Evolutionary conservation across 257 asterid species (phyloP).

Genomic region (Cruciata laevipes): DNA sequence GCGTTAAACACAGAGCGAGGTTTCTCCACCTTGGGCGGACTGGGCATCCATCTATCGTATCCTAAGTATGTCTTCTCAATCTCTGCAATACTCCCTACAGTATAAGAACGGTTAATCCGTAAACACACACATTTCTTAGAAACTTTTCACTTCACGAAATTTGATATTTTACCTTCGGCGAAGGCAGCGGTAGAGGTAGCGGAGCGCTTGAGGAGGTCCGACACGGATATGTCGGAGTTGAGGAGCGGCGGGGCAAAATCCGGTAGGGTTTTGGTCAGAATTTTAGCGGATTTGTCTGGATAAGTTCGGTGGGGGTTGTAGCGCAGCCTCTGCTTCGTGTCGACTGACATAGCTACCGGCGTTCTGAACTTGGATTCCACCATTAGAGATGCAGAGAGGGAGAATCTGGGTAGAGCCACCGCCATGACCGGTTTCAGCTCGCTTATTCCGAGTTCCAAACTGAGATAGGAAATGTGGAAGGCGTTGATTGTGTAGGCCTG

Average conservation of each 20-base stretch:
- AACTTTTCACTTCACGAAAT: not conserved
- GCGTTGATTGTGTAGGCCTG: not conserved
- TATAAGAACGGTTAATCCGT: conserved; percentile 11
- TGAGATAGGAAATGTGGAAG: not conserved
- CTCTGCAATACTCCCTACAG: conserved; percentile 27
- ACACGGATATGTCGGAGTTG: conserved; percentile 35
- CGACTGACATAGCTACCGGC: conserved; percentile 57
- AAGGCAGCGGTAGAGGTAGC: conserved; percentile 14
- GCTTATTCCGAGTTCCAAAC: not conserved
- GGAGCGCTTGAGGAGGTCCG: conserved; percentile 70
- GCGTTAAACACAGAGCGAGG: conserved; percentile 84
- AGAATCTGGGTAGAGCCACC: conserved; percentile 28
- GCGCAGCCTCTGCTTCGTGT: conserved; percentile 54
- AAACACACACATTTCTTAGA: not conserved
- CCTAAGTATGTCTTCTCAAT: conserved; percentile 56
- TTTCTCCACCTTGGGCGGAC: conserved; percentile 73
- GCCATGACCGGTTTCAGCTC: conserved; percentile 30
- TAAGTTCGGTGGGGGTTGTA: conserved; percentile 82
- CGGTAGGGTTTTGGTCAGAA: conserved; percentile 8
- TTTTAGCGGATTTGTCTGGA: conserved; percentile 37
- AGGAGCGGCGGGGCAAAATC: conserved; percentile 22
- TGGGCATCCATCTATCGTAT: conserved; percentile 77
- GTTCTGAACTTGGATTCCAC: conserved; percentile 3
- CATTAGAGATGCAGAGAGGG: conserved; percentile 20
- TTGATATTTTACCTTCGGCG: not conserved